Evolutionary conservation across 306 rosid species (phyloP), one percentile per base, ranked within the genome.

Genomic region (Trichosanthes cucumerina): DNA sequence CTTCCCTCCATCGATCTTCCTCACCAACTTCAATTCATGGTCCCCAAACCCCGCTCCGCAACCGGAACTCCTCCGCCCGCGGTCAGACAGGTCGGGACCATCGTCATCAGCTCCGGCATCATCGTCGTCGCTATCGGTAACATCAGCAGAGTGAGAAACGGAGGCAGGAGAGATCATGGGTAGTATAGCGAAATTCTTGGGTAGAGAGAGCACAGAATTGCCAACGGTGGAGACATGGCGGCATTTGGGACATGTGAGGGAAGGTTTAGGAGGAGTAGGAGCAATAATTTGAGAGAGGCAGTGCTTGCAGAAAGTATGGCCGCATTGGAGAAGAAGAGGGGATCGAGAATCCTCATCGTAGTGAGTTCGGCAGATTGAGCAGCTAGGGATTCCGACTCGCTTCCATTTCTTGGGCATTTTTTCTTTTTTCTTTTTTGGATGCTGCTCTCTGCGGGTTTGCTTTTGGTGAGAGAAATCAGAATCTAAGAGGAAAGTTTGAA

Each of bases 281-380:
- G 91, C 83, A 89, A 96, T 90, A 95, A 96, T 92, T 76, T 83
- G 86, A 5, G 97, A 92, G 14, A 96, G 87, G 34, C 99, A 96
- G 52, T 90, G 98, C 78, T 82, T 91, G 87, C 99, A 96, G 87
- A 92, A 96, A 1, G 97, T 97, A 73, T 96, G 99, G 43, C 99
- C 99, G 77, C 99, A 96, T 91, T 96, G 98, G 21, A 96, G 99
- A 83, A 96, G 78, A 66, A 96, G 98, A 14, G 99, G 99, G 21
- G 89, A 93, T 76, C 99, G 86, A 79, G 91, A 97, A 7, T 91
- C 99, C 79, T 92, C 99, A 88, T 96, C 91, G 87, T 89, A 96
- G 76, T 97, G 92, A 83, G 89, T 96, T 76, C 91, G 93, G 89
- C 99, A 96, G 12, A 96, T 96, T 63, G 97, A 88, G 47, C 99